Evolutionary conservation across 495 filamentous ascomycete species (phyloP), one percentile per base, ranked within the genome.

Genomic region (Talaromyces trachyspermus): DNA sequence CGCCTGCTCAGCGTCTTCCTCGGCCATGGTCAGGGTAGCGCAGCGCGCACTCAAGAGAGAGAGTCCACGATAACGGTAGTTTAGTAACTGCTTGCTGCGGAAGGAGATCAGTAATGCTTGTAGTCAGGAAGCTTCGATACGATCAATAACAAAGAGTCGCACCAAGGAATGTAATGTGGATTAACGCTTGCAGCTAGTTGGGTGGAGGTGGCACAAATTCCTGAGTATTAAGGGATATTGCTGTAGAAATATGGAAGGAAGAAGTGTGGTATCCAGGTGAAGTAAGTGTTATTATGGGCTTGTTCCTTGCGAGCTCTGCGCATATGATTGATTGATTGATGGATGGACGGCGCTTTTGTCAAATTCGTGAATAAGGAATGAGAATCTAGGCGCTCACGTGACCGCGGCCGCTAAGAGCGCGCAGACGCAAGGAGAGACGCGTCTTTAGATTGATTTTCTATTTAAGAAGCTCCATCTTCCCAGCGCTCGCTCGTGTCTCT

Each of bases 1-100:
- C 56, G 81, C 78, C 48, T 74, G 63, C 62, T 84, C 79, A 43
- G 76, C 70, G 53, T 80, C 76, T 51, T 75, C 66, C 55, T 79
- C 77, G 46, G 75, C 76, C 80, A 83, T 82, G 60, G 48, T 51
- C 45, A 54, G 41, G 40, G 50, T 23, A 39, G 29, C 39, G 41
- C 46, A 29, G 15, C 20, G 38, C 39, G 41, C 46, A 41, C 35
- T 32, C 32, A 32, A 53, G 20, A 50, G 15, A 49, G 45, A 42
- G 36, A n/a, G 14, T n/a, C n/a, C n/a, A n/a, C n/a, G n/a, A n/a
- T n/a, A n/a, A n/a, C n/a, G n/a, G n/a, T n/a, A n/a, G n/a, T n/a
- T n/a, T n/a, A n/a, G n/a, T n/a, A n/a, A n/a, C n/a, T 15, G 40
- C 26, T 15, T 17, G 11, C 20, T 15, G 22, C 46, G 8, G 18